Conservation (phyloP, 2,329 filamentous ascomycete species). For the Ophiosphaerella narmari region DNA sequence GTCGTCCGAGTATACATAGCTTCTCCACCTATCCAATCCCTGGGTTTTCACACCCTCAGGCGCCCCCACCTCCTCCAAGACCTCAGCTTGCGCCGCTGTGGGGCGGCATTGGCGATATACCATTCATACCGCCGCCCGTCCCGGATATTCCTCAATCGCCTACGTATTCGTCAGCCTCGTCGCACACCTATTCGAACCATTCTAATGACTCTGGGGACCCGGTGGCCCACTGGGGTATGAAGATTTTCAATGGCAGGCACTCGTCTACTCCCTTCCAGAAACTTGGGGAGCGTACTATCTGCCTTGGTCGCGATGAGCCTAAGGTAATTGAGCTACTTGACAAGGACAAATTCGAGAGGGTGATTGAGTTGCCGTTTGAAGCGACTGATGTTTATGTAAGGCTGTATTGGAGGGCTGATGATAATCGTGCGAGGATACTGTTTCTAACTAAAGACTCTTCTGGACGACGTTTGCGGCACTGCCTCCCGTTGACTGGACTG, state of each 20-base stretch:
- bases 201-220: constrained; percentile 39
- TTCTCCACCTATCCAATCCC: constrained; percentile 32
- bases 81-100: constrained; percentile 23
- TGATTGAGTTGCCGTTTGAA: constrained; percentile 53
- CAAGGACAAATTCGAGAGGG: constrained; percentile 48
- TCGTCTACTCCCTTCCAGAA: constrained; percentile 43
- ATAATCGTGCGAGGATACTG: constrained; percentile 59
- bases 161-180: constrained; percentile 50
- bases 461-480: constrained; percentile 51
- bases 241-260: constrained; percentile 51
- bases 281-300: constrained; percentile 39
- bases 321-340: constrained; percentile 40
- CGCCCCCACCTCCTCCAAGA: constrained; percentile 13
- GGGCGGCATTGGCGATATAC: constrained; percentile 35
- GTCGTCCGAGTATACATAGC: constrained; percentile 35
- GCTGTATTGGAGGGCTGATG: constrained; percentile 57
- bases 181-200: constrained; percentile 45
- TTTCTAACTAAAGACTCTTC: constrained; percentile 52
- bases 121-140: constrained; percentile 39
- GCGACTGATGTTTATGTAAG: constrained; percentile 52
- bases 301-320: constrained; percentile 43
- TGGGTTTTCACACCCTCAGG: constrained; percentile 16
- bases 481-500: constrained; percentile 56
- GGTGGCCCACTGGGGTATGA: constrained; percentile 50
- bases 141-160: constrained; percentile 50